phyloP scores from a whole-genome alignment of 164 flowering plant species.

The Vitis vinifera region ASM3070453v1 NC_081814.1:2087501-2088000 shows the following conservation, averaged over 20 bases:
- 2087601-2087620: slow-evolving; percentile 73
- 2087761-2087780: neutral
- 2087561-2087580: slow-evolving; percentile 58
- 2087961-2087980: slow-evolving; percentile 83
- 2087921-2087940: slow-evolving; percentile 97
- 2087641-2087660: slow-evolving; percentile 97
- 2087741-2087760: neutral
- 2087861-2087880: neutral
- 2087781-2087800: neutral
- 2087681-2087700: slow-evolving; percentile 77
- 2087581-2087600: slow-evolving; percentile 90
- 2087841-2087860: neutral
- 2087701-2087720: slow-evolving; percentile 63
- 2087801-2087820: slow-evolving; percentile 1
- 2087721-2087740: neutral
- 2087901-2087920: slow-evolving; percentile 75
- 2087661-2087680: slow-evolving; percentile 80
- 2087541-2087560: neutral
- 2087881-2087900: neutral
- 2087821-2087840: neutral
- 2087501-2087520: neutral
- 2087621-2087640: slow-evolving; percentile 79
- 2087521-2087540: neutral
- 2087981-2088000: slow-evolving; percentile 99
- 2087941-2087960: slow-evolving; percentile 93